phyloP scores from a whole-genome alignment of 129 eudicot genomes.

The Pseudognaphalium luteoalbum region DNA sequence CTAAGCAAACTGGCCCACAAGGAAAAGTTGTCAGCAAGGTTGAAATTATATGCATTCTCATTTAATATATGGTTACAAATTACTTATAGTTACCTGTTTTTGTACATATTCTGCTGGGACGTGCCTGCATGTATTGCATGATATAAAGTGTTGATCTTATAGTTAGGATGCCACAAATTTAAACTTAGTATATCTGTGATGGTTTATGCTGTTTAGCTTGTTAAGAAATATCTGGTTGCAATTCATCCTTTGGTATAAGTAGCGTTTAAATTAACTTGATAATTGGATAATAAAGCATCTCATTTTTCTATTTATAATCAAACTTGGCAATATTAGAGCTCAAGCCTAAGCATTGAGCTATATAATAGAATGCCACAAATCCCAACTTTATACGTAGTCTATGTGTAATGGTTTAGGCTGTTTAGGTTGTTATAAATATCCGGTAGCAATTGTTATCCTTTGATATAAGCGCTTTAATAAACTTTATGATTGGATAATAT shows the following conservation, averaged over 20 bases:
- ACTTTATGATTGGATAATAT: no score
- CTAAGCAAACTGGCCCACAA: conserved; percentile 95
- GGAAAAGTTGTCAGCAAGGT: conserved; percentile 98
- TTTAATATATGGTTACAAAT: not conserved
- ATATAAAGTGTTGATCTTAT: not conserved
- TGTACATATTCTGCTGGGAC: not conserved
- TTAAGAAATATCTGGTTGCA: conserved; percentile 9
- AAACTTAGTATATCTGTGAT: not conserved
- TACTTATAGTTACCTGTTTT: not conserved
- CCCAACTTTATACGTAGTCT: no score
- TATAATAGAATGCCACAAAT: no score
- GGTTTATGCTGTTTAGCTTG: not conserved
- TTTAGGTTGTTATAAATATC: no score
- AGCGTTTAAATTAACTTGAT: not conserved
- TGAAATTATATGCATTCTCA: conserved; percentile 8
- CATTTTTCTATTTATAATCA: not conserved
- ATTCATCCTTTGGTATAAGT: not conserved
- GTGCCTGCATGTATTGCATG: not conserved
- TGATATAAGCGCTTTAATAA: no score
- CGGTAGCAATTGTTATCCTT: no score
- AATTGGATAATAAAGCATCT: conserved; percentile 7
- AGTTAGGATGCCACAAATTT: not conserved
- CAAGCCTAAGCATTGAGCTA: not conserved
- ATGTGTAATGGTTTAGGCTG: no score
- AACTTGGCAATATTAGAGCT: not conserved